Evolutionary conservation across 1,284 basidiomycete genomes (phyloP), one percentile per base, ranked within the genome.

Genomic region (Rhodotorula sp.): DNA sequence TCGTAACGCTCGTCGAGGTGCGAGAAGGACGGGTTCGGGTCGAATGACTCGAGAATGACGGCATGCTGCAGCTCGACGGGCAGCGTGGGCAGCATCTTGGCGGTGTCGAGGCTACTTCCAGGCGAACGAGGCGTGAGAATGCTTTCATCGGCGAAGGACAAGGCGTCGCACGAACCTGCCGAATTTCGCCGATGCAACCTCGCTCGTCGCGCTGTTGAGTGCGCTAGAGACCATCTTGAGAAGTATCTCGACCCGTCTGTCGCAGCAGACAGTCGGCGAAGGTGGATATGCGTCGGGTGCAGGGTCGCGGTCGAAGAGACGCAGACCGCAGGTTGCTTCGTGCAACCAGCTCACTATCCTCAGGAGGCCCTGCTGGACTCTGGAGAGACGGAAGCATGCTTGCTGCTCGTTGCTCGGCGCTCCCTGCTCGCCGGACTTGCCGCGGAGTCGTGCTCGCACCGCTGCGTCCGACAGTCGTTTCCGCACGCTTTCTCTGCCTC

Each of bases 31-130:
- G 58, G 58, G 17, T 25, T 9, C 7, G 53, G 8, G 13, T 53
- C 53, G 53, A 48, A 25, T 17, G n/a, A 42, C 44, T 27, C 25
- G 44, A 34, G 25, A n/a, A 55, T 46, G 61, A 63, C 19, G 25
- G 27, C 25, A 25, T 55, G 61, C 16, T 63, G 53, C 3, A 63
- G 9, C 53, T 63, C 61, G 44, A 45, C 19, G 19, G 61, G 61
- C 4, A 63, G 61, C 3, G 44, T 14, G 17, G 53, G 42, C 3
- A 48, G 44, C 7, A 3, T 44, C 19, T 44, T 25, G 8, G 16
- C 7, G 9, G 5, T 55, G 54, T 55, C 1, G 34, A 34, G 34
- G 34, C 34, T 14, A 7, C 17, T 34, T 27, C 53, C 5, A 16
- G 34, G 34, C 13, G 16, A 14, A 55, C 13, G 27, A 16, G 17